A percentile compares a stretch with the other conserved stretches of the same genome.
Conservation (phyloP, 306 rosid species). For the Myrica gale region DNA sequence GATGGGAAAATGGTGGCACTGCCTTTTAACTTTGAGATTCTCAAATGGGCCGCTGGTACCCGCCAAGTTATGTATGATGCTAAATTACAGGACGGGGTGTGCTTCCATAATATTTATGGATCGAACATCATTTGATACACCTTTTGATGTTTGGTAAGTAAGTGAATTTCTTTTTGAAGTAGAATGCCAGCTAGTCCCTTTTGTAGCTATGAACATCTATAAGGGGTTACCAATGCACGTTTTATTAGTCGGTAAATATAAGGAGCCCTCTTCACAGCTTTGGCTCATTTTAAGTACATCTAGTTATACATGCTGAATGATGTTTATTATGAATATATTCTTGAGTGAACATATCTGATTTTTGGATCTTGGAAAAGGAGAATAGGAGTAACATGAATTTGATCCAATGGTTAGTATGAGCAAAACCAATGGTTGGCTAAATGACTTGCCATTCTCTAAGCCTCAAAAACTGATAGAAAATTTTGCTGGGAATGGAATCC, state of each 20-base stretch:
- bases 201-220: not conserved
- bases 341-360: not conserved
- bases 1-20: constrained; percentile 57
- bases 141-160: constrained; percentile 86
- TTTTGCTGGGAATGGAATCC: too few species aligned
- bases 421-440: not conserved
- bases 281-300: not conserved
- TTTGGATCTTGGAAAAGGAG: not conserved
- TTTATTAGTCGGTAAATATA: not conserved
- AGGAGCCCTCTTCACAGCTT: not conserved
- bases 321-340: not conserved
- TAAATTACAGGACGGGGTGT: constrained; percentile 70
- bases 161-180: constrained; percentile 24
- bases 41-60: constrained; percentile 70
- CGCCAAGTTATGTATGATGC: constrained; percentile 54
- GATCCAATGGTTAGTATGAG: not conserved
- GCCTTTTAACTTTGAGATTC: constrained; percentile 73
- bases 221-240: not conserved
- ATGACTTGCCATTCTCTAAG: not conserved
- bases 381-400: not conserved
- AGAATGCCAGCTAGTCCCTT: not conserved
- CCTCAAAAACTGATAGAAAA: not conserved
- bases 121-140: constrained; percentile 67
- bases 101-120: constrained; percentile 90
- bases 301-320: not conserved